Evolutionary conservation across 2,329 filamentous ascomycete genomes (phyloP).

Genomic region (Neobulgaria alba): DNA sequence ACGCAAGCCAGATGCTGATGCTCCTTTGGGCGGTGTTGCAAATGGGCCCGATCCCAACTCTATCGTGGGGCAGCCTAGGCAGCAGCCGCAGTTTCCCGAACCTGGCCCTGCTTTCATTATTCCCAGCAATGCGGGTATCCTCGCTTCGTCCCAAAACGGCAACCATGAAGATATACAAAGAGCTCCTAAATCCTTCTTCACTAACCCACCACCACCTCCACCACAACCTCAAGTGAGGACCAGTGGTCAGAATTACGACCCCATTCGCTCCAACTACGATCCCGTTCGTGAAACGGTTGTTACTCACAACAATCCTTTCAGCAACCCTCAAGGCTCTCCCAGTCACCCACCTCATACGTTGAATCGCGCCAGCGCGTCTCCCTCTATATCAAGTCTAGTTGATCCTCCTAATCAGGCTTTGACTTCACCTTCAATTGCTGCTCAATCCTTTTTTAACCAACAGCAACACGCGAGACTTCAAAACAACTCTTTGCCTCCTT

Average conservation of each 20-base stretch:
- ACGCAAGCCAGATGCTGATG: constrained; percentile 36
- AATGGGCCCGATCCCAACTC: not conserved
- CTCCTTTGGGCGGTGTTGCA: constrained; percentile 13
- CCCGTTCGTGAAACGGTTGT: constrained; percentile 53
- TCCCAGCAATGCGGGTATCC: constrained; percentile 9
- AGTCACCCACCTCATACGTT: constrained; percentile 33
- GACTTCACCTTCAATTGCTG: constrained; percentile 25
- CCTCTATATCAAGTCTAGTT: constrained; percentile 84
- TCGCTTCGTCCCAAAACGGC: constrained; percentile 25
- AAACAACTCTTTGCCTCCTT: constrained; percentile 23
- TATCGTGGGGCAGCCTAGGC: no score
- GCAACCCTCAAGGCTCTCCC: constrained; percentile 38
- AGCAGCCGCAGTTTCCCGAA: constrained; percentile 20
- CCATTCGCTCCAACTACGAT: constrained; percentile 68
- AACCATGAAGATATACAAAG: constrained; percentile 32
- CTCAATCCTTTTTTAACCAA: constrained; percentile 29
- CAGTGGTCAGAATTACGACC: constrained; percentile 81
- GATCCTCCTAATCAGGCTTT: constrained; percentile 48
- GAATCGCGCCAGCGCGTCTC: constrained; percentile 77
- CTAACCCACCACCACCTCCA: constrained; percentile 10
- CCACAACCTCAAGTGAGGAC: constrained; percentile 45
- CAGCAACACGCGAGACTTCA: constrained; percentile 22
- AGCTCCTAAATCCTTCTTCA: constrained; percentile 27
- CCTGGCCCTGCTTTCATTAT: constrained; percentile 9
- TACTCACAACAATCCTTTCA: constrained; percentile 32